Evolutionary conservation across 2,329 filamentous ascomycete genomes (phyloP), one percentile per base, ranked within the genome.

Genomic region (Amauroascus niger): DNA sequence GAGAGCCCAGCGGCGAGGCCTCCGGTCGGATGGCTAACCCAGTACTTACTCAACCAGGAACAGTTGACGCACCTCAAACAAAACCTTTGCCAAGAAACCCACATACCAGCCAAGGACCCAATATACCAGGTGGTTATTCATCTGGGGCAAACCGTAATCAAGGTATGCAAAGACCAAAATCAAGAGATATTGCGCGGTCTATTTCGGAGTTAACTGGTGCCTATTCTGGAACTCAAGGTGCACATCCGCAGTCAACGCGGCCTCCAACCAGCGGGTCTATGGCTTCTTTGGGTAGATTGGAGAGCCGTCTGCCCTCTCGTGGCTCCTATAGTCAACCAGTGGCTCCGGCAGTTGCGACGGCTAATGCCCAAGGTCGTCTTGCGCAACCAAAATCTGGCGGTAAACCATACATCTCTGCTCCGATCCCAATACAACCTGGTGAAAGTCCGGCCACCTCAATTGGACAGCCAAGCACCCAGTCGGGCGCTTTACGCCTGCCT

Each of bases 321-420:
- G 79, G 86, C 67, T 85, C 87, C 55, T 96, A 97, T 68, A 88
- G 88, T 59, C 88, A 94, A 69, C 93, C 91, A 47, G 84, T 84
- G 44, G 88, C 88, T 53, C 90, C 93, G 28, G 82, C 88, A 46
- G 84, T 96, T 56, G 89, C 89, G 47, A 84, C 86, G 61, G 93
- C 89, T 50, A 95, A 93, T 68, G 89, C 81, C 3, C 87, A 95
- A 67, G 91, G 89, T 58, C 86, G 86, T 58, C 88, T 97, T 63
- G 87, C 93, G 60, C 91, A 95, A 66, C 87, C 87, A 9, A 80
- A 79, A 67, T 73, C 60, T 49, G 74, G 77, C 59, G 81, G 84
- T 63, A 81, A 80, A 59, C 88, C 89, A 65, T 80, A 81, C 48
- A 88, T 91, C 30, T 86, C 85, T 18, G 76, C 80, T 50, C 79